Base-by-base conservation (phyloP, 2,329 filamentous ascomycete species). In the Epichloe amarillans region DNA sequence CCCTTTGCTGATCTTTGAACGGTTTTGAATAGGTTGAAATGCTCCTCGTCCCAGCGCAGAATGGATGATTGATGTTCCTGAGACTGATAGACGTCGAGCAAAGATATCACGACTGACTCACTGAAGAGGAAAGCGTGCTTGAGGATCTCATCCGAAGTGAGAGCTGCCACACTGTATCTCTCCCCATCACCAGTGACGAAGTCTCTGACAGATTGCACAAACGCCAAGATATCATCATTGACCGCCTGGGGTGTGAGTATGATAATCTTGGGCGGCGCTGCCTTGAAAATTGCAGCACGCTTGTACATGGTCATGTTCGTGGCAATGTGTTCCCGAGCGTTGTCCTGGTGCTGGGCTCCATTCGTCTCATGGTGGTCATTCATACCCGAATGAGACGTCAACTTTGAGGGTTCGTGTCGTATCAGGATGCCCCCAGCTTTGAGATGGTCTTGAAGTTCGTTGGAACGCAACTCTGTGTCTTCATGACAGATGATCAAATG, bases 41-140 rank as follows among this genome's bases (percentile, higher is more conserved):
- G 58, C 0, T 56, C 11, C 10, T 67, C 57, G 2, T 55, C 57
- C 64, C 75, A 72, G 36, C 61, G 51, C 53, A 70, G 72, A 30
- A 77, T 50, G 8, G 59, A 61, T 19, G 51, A 50, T 12, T 41
- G 38, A 14, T 43, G 5, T 62, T 53, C 1, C 51, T 26, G 4
- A 57, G 56, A 3, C 56, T 41, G 3, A 63, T 57, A 21, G 70
- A 60, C 11, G 44, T 79, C 76, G 1, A 75, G 58, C 0, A 79
- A 64, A 1, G 75, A 74, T 6, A 80, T 62, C 23, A 71, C 66
- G 3, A 69, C 53, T 10, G 51, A 52, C 17, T 60, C 61, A 35
- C 56, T 55, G 7, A 58, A 51, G 7, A 66, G 51, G 5, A 38
- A 47, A 8, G 48, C 37, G 2, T 47, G 15, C 14, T 50, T 23